Evolutionary conservation across 1,139 yeast genomes (phyloP).

Genomic region (Lodderomyces metapsilosis): DNA sequence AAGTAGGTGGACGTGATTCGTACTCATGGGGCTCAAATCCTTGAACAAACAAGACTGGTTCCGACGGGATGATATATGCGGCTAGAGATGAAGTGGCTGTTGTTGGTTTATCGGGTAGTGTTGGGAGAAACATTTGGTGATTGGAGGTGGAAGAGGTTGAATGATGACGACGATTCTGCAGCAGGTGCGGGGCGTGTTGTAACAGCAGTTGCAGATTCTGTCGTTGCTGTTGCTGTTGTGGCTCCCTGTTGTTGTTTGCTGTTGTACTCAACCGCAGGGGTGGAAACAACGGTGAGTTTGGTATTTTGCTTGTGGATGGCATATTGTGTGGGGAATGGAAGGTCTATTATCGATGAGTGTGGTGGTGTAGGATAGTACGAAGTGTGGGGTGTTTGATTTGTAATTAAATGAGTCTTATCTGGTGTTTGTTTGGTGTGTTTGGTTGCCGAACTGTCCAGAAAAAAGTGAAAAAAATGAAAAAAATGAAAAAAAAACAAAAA

Average conservation of each 20-base stretch:
- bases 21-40: constrained; percentile 75
- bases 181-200: too few relatives aligned
- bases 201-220: too few relatives aligned
- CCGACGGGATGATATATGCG: constrained; percentile 66
- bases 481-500: too few relatives aligned
- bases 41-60: constrained; percentile 73
- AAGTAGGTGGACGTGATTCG: constrained; percentile 70
- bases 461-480: too few relatives aligned
- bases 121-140: constrained; percentile 26
- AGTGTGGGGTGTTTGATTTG: too few relatives aligned
- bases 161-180: background rate
- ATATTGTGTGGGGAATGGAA: background rate
- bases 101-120: constrained; percentile 49
- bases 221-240: constrained; percentile 10
- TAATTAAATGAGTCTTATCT: too few relatives aligned
- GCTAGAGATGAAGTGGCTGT: constrained; percentile 49
- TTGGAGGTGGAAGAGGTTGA: constrained; percentile 26
- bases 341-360: background rate
- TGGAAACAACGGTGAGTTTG: constrained; percentile 16
- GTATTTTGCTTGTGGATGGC: constrained; percentile 5
- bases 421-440: too few relatives aligned
- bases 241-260: constrained; percentile 1
- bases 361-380: background rate
- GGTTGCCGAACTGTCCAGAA: too few relatives aligned
- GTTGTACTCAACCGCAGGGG: constrained; percentile 11